A percentile compares a stretch with the other conserved stretches of the same genome.
Conservation (phyloP, 2,329 filamentous ascomycete genomes). For the Gaeumannomyces tritici region DNA sequence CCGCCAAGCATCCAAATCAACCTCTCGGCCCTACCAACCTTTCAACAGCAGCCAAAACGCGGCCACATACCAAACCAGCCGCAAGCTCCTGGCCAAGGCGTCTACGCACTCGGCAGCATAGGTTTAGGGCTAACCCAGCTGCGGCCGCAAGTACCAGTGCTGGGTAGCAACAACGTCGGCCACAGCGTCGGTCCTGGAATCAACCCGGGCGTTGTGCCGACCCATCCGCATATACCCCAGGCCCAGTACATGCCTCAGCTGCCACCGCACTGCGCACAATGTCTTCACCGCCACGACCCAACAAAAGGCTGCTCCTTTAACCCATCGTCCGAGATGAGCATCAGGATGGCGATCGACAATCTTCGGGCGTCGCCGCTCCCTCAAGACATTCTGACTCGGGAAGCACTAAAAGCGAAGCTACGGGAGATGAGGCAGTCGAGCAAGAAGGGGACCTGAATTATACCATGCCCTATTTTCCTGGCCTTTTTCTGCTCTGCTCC, state of each 20-base stretch:
- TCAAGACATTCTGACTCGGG: background rate
- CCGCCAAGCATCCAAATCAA: background rate
- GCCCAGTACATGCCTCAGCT: background rate
- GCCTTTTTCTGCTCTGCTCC: background rate
- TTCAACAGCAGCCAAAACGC: background rate
- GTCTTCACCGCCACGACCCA: background rate
- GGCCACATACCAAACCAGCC: background rate
- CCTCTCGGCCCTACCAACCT: background rate
- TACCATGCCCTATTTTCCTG: conserved; percentile 1
- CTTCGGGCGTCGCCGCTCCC: conserved; percentile 8
- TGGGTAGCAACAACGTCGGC: background rate
- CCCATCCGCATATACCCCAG: background rate
- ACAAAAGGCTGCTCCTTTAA: background rate
- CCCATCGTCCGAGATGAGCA: conserved; percentile 12
- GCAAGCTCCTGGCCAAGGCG: background rate
- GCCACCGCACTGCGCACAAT: background rate
- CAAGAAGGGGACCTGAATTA: background rate
- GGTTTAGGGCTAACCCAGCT: background rate
- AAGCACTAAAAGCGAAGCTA: background rate
- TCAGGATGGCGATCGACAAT: conserved; percentile 19
- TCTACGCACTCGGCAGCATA: background rate
- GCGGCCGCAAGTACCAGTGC: background rate
- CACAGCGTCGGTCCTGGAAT: too few species aligned
- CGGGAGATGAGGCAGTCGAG: conserved; percentile 7
- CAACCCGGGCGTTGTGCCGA: too few species aligned